Conservation (phyloP, 768 basidiomycete genomes). For the Collybia sp. region DNA sequence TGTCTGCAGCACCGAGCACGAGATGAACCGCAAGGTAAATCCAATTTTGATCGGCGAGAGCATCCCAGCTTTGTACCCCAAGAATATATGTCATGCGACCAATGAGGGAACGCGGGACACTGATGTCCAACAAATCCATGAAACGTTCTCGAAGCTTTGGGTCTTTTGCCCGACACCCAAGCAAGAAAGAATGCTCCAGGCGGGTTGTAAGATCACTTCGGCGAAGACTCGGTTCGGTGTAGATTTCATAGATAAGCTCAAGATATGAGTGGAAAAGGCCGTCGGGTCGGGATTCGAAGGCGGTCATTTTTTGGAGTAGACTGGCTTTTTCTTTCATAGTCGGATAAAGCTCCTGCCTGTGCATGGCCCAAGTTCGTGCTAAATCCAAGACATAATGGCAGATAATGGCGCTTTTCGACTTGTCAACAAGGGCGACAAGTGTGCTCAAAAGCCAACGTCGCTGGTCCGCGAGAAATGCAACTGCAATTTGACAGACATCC, state of each 20-base stretch:
- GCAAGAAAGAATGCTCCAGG: constrained; percentile 87
- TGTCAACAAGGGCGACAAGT: constrained; percentile 80
- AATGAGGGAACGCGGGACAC: constrained; percentile 77
- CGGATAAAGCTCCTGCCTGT: constrained; percentile 80
- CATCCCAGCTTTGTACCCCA: constrained; percentile 94
- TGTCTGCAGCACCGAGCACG: constrained; percentile 61
- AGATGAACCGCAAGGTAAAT: constrained; percentile 88
- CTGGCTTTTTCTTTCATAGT: constrained; percentile 95
- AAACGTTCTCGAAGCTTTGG: constrained; percentile 75
- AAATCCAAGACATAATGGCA: constrained; percentile 86
- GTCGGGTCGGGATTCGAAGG: constrained; percentile 79
- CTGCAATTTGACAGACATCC: constrained; percentile 78
- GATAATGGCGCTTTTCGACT: constrained; percentile 75
- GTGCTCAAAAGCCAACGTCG: constrained; percentile 75
- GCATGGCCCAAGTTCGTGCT: constrained; percentile 85
- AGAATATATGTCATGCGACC: constrained; percentile 85
- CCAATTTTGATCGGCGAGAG: constrained; percentile 90
- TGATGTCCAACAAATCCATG: constrained; percentile 85
- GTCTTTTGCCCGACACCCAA: constrained; percentile 87
- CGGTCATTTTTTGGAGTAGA: constrained; percentile 82
- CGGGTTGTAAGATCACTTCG: constrained; percentile 92
- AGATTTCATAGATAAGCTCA: constrained; percentile 90
- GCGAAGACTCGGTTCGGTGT: constrained; percentile 79
- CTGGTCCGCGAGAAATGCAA: constrained; percentile 84
- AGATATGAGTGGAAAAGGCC: constrained; percentile 78